Base-by-base conservation (phyloP, 1,284 basidiomycete genomes). In the Anthracocystis panici-leucophaei region DNA sequence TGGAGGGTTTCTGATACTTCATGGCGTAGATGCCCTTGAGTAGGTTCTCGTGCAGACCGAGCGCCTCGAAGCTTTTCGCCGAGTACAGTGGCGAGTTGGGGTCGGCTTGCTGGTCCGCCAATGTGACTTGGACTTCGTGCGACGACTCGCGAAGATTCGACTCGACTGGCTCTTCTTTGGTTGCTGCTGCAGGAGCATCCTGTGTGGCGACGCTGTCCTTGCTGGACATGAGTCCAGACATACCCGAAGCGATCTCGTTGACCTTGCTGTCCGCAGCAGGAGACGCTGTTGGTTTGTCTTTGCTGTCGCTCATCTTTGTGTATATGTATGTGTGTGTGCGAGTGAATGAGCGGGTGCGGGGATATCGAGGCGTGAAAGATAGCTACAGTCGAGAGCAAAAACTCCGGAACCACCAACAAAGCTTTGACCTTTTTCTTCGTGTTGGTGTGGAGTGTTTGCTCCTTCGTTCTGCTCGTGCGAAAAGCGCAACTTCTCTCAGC, bases 1-100 rank as follows among this genome's bases (percentile, higher is more conserved):
- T 99, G 60, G 95, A 97, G 5, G 97, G 97, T 86, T 96, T 97
- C 59, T 93, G 93, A 87, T 98, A 99, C 44, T 94, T 94, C 90
- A 97, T 93, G 51, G 92, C 91, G 86, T 95, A 97, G 57, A 99
- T 90, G n/a, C 97, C 97, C 86, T 96, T 97, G 75, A 97, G 89
- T 31, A 99, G 89, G 85, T 97, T 93, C 55, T 90, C 88, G 85
- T 93, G 91, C 52, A 72, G 68, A 16, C 71, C 58, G 35, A 77
- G 66, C 42, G 83, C 93, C 82, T 99, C 95, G 81, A 99, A 99
- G 0, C 92, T 92, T 87, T 97, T 97, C 50, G 90, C 93, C 66
- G 94, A 97, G 86, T 90, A 97, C 10, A 99, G 87, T 2, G 97
- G 97, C 25, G 95, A 98, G 86, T 97, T 92, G 53, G 94, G 93